Base-by-base conservation (phyloP, 257 asterid species). In the Forsythia viridissima region DNA sequence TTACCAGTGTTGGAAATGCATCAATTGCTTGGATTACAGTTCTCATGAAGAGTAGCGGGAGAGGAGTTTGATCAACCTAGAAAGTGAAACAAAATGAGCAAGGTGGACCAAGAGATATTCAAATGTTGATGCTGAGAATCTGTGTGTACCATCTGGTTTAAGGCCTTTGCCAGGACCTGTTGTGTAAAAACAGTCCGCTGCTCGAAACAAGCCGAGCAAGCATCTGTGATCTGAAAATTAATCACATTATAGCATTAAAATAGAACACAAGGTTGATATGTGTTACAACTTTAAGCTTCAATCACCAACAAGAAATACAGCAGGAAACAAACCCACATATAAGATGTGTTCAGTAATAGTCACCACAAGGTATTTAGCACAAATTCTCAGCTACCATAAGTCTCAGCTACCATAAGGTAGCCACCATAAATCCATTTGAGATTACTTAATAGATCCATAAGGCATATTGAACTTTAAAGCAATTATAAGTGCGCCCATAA, bases 111-210 rank as follows among this genome's bases (percentile, higher is more conserved):
- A 77, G 82, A 68, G 72, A 77, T 8, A 21, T 63, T 34, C 13
- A 34, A 15, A 30, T 42, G 21, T 52, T 75, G 76, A 48, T 72
- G 80, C 72, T 51, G 75, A 21, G 76, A 83, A 65, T 52, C 48
- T 44, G 41, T 76, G 51, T 86, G 66, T 93, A 95, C 99, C 99
- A 95, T 95, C 86, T 92, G 94, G 81, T 84, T 87, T 74, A 95
- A 85, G 79, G 99, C 98, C 85, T 86, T 92, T 30, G 89, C 88
- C 86, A 95, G 87, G 80, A 95, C 99, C 92, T 92, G 96, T 77
- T 95, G 99, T 3, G 99, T 95, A 79, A 95, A 95, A 75, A 95
- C 99, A n/a, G 98, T 92, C 44, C 98, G 98, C 89, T 95, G 99
- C 88, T 95, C 99, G 82, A 95, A 95, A 86, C 98, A 95, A 81